Percentiles rank a stretch among this genome's conserved stretches.
phyloP scores from a whole-genome alignment of 306 rosid species.

The Corylus americana region DNA sequence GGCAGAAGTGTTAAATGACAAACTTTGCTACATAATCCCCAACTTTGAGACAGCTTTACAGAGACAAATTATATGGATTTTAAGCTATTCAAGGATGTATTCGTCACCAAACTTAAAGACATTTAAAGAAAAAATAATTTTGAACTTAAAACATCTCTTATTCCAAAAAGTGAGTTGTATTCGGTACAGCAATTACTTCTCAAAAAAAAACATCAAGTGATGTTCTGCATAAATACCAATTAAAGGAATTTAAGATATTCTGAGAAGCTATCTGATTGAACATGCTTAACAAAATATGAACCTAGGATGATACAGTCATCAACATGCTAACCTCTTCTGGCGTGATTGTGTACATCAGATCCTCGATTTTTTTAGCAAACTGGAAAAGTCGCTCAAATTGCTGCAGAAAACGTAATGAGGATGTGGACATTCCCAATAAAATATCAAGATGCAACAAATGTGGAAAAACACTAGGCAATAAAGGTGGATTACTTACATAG shows the following conservation, averaged over 20 bases:
- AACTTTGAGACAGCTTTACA: neutral
- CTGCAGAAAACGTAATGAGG: slow-evolving; percentile 40
- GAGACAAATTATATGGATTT: neutral
- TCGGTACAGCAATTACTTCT: neutral
- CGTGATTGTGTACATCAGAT: slow-evolving; percentile 66
- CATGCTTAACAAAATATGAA: slow-evolving; percentile 13
- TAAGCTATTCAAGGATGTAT: neutral
- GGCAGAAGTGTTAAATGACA: neutral
- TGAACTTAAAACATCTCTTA: neutral
- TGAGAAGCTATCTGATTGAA: slow-evolving; percentile 5
- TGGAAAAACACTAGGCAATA: slow-evolving; percentile 3
- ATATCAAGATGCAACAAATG: neutral
- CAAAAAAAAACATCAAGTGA: neutral
- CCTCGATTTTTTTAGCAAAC: slow-evolving; percentile 88
- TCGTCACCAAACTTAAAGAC: neutral
- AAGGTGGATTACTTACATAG: slow-evolving; percentile 54
- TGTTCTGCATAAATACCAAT: neutral
- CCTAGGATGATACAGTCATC: slow-evolving; percentile 2
- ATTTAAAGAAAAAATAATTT: neutral
- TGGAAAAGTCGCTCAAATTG: slow-evolving; percentile 98
- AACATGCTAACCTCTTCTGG: slow-evolving; percentile 85
- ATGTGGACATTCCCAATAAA: neutral
- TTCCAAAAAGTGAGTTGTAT: neutral
- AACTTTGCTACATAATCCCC: neutral
- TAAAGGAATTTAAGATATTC: slow-evolving; percentile 17